Evolutionary conservation across 2,329 filamentous ascomycete genomes (phyloP).

Genomic region (Apiospora phragmitis): DNA sequence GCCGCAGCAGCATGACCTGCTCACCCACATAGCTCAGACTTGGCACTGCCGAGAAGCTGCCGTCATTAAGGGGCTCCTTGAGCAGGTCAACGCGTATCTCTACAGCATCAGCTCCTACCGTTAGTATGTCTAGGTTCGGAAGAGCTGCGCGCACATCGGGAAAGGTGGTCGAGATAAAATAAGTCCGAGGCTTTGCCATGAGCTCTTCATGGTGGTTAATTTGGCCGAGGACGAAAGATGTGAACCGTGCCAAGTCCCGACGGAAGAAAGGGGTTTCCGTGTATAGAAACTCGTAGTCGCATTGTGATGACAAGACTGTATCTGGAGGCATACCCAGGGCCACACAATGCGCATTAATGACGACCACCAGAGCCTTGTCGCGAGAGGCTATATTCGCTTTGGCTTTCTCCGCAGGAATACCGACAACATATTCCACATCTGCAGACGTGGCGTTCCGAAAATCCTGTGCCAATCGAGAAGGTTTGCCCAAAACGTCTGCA

Average conservation of each 20-base stretch:
- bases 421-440: slow-evolving; percentile 67
- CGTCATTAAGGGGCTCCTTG: slow-evolving; percentile 67
- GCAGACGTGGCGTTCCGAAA: slow-evolving; percentile 55
- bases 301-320: slow-evolving; percentile 61
- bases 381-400: slow-evolving; percentile 58
- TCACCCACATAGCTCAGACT: slow-evolving; percentile 83
- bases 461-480: slow-evolving; percentile 59
- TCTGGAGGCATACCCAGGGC: slow-evolving; percentile 71
- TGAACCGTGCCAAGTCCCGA: slow-evolving; percentile 75
- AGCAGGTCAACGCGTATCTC: slow-evolving; percentile 83
- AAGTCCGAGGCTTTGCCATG: slow-evolving; percentile 75
- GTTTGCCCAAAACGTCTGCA: slow-evolving; percentile 77
- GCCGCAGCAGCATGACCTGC: slow-evolving; percentile 80
- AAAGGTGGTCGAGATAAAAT: slow-evolving; percentile 86
- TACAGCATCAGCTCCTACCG: slow-evolving; percentile 82
- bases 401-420: slow-evolving; percentile 59
- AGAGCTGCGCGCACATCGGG: slow-evolving; percentile 81
- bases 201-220: slow-evolving; percentile 76
- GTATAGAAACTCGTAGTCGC: slow-evolving; percentile 87
- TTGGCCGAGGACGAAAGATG: slow-evolving; percentile 78
- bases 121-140: slow-evolving; percentile 83
- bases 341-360: slow-evolving; percentile 77
- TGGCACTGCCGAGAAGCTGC: slow-evolving; percentile 64
- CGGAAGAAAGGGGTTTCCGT: slow-evolving; percentile 71
- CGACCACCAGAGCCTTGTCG: slow-evolving; percentile 59